Base-by-base conservation (phyloP, 2,329 filamentous ascomycete species). In the Diaporthe citri region DNA sequence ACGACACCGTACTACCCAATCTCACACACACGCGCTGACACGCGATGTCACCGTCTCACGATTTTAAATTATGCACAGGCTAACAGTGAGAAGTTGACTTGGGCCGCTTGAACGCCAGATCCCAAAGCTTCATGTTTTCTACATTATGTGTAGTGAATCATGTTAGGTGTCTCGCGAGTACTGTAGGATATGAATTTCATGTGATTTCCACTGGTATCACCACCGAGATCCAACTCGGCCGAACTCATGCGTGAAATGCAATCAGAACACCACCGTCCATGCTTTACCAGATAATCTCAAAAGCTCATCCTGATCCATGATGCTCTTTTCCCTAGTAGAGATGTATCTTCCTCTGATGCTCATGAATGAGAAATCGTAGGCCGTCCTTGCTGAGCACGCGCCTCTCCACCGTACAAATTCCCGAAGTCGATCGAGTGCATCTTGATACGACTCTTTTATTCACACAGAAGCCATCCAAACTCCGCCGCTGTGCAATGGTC, bases 401-500 rank as follows among this genome's bases (percentile, higher is more conserved):
- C 9, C 20, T 56, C 22, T 17, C 22, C 25, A 41, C n/a, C 34
- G 22, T 25, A 15, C 13, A 31, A 17, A 25, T 34, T 25, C 25
- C n/a, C 25, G 20, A 36, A 36, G 20, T 64, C 25, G 13, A 48
- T 43, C n/a, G 17, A 28, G 36, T 20, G 9, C 36, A 20, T 64
- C 36, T 56, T 20, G n/a, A 34, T 25, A 48, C 39, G 15, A 72
- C 13, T 25, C 17, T 43, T 46, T 39, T 57, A 10, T n/a, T 39
- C 46, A 56, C 71, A 57, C 66, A 71, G 25, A 56, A 67, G 22
- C 31, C 72, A 43, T 52, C 66, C 25, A 48, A 76, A 78, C 78
- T 77, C 78, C 78, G 74, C 79, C 78, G 78, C 78, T 79, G 73
- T 79, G 76, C 76, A 74, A 78, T 75, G 28, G 41, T 64, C 57